Evolutionary conservation across 1,284 basidiomycete species (phyloP), one percentile per base, ranked within the genome.

Genomic region (Anthracocystis walkeri): DNA sequence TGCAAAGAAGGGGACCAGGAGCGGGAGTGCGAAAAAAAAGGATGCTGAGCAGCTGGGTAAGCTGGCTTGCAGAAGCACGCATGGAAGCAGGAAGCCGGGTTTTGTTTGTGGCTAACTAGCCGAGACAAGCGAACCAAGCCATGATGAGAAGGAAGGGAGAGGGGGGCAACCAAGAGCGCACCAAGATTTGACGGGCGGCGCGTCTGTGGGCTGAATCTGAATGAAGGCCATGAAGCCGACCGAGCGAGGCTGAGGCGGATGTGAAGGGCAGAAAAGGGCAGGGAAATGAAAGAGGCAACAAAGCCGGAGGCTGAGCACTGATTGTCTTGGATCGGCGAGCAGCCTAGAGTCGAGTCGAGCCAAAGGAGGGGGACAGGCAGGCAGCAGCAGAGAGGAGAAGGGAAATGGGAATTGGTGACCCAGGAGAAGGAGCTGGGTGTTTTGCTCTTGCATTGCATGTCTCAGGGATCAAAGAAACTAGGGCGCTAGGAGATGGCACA

Each of bases 71-170:
- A 58, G 49, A 31, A 18, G 23, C 51, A 58, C 51, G 68, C 68
- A 71, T 71, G 51, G 68, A 62, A 65, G 53, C 51, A 54, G 50
- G 55, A 65, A 60, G 54, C 62, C 62, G 58, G 56, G 57, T 64
- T 66, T 69, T 69, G 66, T 69, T 69, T 69, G 66, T 56, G 33
- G 66, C 41, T n/a, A 18, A 31, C 50, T 46, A 46, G 42, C 35
- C 59, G 56, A 63, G 48, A 40, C 38, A 29, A 29, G 60, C 16
- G 64, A 45, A 31, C 16, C 21, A n/a, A 54, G 48, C 18, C 27
- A 49, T 16, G 45, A 48, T 29, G 41, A 33, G 41, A 27, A 45
- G 29, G 25, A 10, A 40, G 38, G 23, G 29, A 42, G 46, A 18
- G 29, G 16, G 27, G 20, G 8, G 23, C 45, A 51, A 27, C 33